phyloP scores from a whole-genome alignment of 2,329 filamentous ascomycete genomes.

The Aureobasidium sp. region DNA sequence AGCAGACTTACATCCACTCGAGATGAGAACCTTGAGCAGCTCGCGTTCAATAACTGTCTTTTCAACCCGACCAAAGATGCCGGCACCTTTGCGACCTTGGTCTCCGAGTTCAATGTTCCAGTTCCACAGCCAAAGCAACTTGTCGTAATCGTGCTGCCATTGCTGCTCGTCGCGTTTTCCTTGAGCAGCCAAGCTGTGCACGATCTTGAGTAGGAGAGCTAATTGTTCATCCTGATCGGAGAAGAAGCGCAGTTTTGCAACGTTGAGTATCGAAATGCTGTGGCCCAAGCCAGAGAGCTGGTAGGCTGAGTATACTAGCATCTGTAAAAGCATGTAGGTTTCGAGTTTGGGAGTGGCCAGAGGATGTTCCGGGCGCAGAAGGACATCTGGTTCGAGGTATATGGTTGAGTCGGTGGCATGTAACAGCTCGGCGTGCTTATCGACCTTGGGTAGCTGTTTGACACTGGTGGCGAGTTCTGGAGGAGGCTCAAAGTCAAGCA shows the following conservation, averaged over 20 bases:
- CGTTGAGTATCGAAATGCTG: conserved; percentile 34
- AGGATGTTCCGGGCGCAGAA: conserved; percentile 55
- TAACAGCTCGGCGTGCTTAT: conserved; percentile 30
- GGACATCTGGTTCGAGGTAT: conserved; percentile 33
- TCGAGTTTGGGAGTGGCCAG: conserved; percentile 55
- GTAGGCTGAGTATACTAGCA: conserved; percentile 49
- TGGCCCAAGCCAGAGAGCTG: conserved; percentile 37
- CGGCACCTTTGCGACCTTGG: conserved; percentile 33
- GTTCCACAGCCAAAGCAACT: conserved; percentile 65
- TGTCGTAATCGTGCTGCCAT: conserved; percentile 56
- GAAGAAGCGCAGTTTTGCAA: conserved; percentile 56
- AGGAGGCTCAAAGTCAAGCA: conserved; percentile 55
- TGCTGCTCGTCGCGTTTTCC: conserved; percentile 55
- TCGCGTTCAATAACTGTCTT: conserved; percentile 61
- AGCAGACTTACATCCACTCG: conserved; percentile 28
- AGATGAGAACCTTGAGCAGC: conserved; percentile 61
- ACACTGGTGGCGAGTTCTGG: conserved; percentile 39
- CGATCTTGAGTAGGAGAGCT: conserved; percentile 50
- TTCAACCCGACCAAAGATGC: conserved; percentile 53
- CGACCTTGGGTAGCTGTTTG: conserved; percentile 37
- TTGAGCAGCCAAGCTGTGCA: conserved; percentile 45
- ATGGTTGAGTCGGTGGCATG: conserved; percentile 26
- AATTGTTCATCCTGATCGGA: conserved; percentile 60
- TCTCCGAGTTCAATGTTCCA: conserved; percentile 54
- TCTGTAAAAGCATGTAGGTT: conserved; percentile 55